phyloP scores from a whole-genome alignment of 2,329 filamentous ascomycete genomes.

The Bertia moriformis region DNA sequence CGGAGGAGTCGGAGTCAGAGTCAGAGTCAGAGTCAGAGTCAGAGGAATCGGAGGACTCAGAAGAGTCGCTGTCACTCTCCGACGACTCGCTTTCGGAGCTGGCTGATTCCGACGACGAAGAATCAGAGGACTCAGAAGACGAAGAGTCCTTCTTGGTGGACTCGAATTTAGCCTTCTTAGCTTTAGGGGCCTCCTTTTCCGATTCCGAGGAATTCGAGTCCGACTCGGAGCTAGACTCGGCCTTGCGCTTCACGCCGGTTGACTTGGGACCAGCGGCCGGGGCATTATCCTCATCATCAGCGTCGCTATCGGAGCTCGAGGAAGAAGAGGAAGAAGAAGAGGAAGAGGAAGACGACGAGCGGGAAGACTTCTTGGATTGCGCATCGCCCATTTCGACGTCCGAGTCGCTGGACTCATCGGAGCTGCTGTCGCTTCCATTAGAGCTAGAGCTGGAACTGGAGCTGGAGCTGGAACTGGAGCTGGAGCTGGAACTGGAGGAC shows the following conservation, averaged over 20 bases:
- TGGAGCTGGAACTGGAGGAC: not conserved
- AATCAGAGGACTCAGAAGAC: not conserved
- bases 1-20: not conserved
- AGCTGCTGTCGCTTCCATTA: not conserved
- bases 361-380: not conserved
- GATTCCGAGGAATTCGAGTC: not conserved
- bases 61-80: not conserved
- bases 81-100: not conserved
- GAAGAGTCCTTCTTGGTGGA: not conserved
- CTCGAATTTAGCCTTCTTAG: conserved; percentile 1
- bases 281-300: not conserved
- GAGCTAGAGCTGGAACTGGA: no score
- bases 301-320: conserved; percentile 1
- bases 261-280: not conserved
- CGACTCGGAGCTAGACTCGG: not conserved
- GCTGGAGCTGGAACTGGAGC: not conserved
- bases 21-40: not conserved
- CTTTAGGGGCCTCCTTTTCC: not conserved
- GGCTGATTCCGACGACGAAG: not conserved
- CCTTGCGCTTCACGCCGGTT: not conserved
- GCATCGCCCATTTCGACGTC: conserved; percentile 1
- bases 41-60: not conserved
- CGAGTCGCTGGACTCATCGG: not conserved
- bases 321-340: not conserved
- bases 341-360: no score